Evolutionary conservation across 306 rosid species (phyloP).

Genomic region (Styphnolobium japonicum): DNA sequence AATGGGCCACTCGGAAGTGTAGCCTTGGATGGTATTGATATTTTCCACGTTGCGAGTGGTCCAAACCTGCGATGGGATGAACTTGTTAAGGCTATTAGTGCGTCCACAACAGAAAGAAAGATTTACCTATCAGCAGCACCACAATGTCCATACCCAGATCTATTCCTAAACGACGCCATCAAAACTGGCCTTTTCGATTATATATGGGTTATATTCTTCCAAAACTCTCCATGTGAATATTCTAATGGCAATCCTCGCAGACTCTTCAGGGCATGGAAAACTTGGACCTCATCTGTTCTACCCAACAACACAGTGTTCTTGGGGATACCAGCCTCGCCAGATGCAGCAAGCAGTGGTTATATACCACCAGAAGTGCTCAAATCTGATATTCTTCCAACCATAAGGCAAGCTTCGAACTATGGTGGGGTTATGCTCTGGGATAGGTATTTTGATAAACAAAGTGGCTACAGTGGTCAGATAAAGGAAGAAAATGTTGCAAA

Average conservation of each 20-base stretch:
- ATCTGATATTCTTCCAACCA: not conserved
- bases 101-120: not conserved
- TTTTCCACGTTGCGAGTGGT: not conserved
- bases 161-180: too few relatives aligned
- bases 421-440: not conserved
- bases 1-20: not conserved
- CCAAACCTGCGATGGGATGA: not conserved
- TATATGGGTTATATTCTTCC: too few relatives aligned
- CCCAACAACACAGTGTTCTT: not conserved
- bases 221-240: too few relatives aligned
- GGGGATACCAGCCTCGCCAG: not conserved
- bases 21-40: not conserved
- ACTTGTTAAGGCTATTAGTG: not conserved
- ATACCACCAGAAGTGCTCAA: not conserved
- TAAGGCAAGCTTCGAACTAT: not conserved
- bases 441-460: not conserved
- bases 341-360: not conserved
- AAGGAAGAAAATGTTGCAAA: too few relatives aligned
- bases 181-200: too few relatives aligned
- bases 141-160: too few relatives aligned
- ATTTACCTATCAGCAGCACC: too few relatives aligned
- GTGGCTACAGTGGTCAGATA: not conserved
- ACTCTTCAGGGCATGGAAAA: too few relatives aligned
- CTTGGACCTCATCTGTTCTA: not conserved
- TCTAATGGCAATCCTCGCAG: too few relatives aligned